Evolutionary conservation across 495 filamentous ascomycete species (phyloP), one percentile per base, ranked within the genome.

Genomic region (Aspergillus funiculosus): DNA sequence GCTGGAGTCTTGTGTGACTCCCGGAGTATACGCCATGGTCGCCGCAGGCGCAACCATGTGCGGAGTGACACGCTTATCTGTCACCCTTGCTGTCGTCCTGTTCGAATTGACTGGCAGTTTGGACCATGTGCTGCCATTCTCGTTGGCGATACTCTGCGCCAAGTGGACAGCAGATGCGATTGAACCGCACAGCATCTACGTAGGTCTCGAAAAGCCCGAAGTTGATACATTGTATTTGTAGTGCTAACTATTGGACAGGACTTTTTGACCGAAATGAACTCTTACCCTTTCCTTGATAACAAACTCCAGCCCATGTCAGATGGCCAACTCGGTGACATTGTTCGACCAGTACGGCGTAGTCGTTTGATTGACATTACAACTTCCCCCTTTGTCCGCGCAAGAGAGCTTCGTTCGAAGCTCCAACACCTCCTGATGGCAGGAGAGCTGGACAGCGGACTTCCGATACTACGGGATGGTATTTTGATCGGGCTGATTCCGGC

Each of bases 141-240:
- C 89, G 1, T 64, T 98, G 30, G 85, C 87, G 6, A 85, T 98
- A 15, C 77, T 96, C 10, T 90, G 95, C 25, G 83, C 89, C 29
- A 98, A 98, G 66, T 98, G 92, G 92, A 95, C 91, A 0, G 92
- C 92, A 0, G 92, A 97, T 62, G 91, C 91, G 6, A 75, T 98
- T 28, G 92, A 98, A 61, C 92, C 92, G 34, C 75, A 87, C 28
- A 94, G 87, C 62, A 97, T 98, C 48, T 98, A 98, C 53, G 84
- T 85, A 70, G 61, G 80, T 66, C 2, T 6, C 24, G n/a, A n/a
- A n/a, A n/a, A n/a, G n/a, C n/a, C n/a, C n/a, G n/a, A n/a, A n/a
- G n/a, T 7, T 10, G 14, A 2, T 13, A 25, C 29, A 15, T 21
- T 10, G 29, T n/a, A n/a, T n/a, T n/a, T n/a, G n/a, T n/a, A n/a